These are phyloP conservation scores for Malus orientalis DNA, from an alignment of 306 rosid genomes.

Conservation along the genomic window DNA sequence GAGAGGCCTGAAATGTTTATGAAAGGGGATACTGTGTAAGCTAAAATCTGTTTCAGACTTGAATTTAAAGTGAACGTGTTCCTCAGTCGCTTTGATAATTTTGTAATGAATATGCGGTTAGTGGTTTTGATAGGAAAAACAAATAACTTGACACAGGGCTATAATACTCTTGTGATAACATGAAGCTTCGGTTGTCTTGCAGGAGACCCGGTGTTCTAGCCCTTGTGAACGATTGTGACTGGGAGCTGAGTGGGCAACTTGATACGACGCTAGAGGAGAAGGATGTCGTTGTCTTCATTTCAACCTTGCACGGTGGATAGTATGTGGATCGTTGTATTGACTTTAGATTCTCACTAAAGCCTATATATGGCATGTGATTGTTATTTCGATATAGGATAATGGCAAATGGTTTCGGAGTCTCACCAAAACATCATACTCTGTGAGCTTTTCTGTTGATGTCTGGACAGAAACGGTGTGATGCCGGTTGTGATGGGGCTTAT, in stretches of 20 bases:
- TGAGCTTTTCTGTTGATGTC: too few species aligned
- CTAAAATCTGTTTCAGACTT: background rate
- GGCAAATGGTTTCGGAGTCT: too few species aligned
- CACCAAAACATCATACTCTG: too few species aligned
- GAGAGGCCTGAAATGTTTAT: constrained; percentile 98
- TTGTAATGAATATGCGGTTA: background rate
- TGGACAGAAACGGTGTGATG: too few species aligned
- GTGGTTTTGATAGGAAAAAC: background rate
- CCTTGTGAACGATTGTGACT: constrained; percentile 88
- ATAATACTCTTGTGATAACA: background rate
- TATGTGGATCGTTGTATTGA: background rate
- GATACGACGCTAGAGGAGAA: constrained; percentile 72
- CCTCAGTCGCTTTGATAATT: background rate
- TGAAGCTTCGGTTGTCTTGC: constrained; percentile 24
- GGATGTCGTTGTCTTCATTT: constrained; percentile 84
- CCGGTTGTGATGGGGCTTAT: too few species aligned
- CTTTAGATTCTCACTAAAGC: background rate
- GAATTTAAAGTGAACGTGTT: background rate
- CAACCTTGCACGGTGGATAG: constrained; percentile 92
- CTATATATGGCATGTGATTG: too few species aligned
- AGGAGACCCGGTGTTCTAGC: constrained; percentile 97
- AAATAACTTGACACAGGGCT: background rate
- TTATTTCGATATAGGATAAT: too few species aligned
- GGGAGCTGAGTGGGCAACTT: constrained; percentile 94
- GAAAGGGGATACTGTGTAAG: constrained; percentile 96